These are phyloP conservation scores for Sodiomyces alkalinus DNA, from an alignment of 2,329 filamentous ascomycete species.

Conservation along the genomic window DNA sequence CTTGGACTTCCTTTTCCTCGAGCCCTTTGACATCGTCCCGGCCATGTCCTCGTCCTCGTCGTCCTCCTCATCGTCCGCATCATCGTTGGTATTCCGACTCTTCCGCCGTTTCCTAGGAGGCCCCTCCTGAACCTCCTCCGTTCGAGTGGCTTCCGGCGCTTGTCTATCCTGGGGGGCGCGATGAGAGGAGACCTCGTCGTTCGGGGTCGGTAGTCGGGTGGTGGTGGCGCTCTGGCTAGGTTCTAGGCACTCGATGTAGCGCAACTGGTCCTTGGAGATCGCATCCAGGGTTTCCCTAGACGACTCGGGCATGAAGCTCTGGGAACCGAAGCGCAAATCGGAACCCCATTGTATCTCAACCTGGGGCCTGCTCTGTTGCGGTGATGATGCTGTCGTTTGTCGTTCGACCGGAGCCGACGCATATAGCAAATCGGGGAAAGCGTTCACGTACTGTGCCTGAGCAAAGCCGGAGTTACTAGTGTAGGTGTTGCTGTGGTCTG, in stretches of 20 bases:
- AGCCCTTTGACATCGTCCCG: slow-evolving; percentile 16
- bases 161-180: too few species aligned
- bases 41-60: slow-evolving; percentile 24
- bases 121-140: slow-evolving; percentile 22
- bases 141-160: slow-evolving; percentile 5
- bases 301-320: slow-evolving; percentile 42
- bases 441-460: slow-evolving; percentile 17
- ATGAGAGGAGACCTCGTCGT: slow-evolving; percentile 10
- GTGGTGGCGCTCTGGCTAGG: slow-evolving; percentile 41
- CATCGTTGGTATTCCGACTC: slow-evolving; percentile 31
- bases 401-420: slow-evolving; percentile 10
- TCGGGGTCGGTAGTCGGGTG: slow-evolving; percentile 44
- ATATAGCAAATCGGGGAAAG: slow-evolving; percentile 27
- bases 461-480: slow-evolving; percentile 10
- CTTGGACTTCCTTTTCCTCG: slow-evolving; percentile 33
- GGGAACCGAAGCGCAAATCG: slow-evolving; percentile 46
- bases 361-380: slow-evolving; percentile 14
- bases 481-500: slow-evolving; percentile 17
- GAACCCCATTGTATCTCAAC: slow-evolving; percentile 51
- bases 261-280: slow-evolving; percentile 37
- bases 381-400: slow-evolving; percentile 5
- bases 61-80: slow-evolving; percentile 22
- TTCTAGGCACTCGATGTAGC: slow-evolving; percentile 41
- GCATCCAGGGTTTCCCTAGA: slow-evolving; percentile 43
- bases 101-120: slow-evolving; percentile 38